Evolutionary conservation across 2,329 filamentous ascomycete genomes (phyloP).

Genomic region (Scleromitrula shiraiana): DNA sequence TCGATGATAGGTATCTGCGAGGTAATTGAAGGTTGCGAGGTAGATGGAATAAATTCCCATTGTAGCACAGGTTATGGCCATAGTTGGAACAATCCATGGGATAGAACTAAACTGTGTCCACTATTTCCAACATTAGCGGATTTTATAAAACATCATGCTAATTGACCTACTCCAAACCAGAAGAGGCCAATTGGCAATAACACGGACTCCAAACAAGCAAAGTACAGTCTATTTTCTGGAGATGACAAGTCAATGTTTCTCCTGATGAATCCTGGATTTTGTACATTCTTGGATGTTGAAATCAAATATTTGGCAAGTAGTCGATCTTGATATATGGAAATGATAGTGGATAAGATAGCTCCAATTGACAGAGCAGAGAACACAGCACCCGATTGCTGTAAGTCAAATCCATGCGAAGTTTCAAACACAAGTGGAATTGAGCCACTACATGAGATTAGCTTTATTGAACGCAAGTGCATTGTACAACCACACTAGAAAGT

Average conservation of each 20-base stretch:
- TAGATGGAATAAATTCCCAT: conserved; percentile 85
- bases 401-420: conserved; percentile 57
- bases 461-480: too few relatives aligned
- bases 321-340: conserved; percentile 68
- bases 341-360: conserved; percentile 53
- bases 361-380: conserved; percentile 68
- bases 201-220: conserved; percentile 66
- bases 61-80: conserved; percentile 66
- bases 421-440: conserved; percentile 73
- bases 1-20: conserved; percentile 78
- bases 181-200: conserved; percentile 75
- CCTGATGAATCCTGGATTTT: conserved; percentile 14
- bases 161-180: conserved; percentile 33
- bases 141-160: too few relatives aligned
- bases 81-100: conserved; percentile 64
- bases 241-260: conserved; percentile 31
- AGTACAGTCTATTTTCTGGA: conserved; percentile 76
- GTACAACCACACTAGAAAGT: neutral
- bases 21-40: conserved; percentile 84
- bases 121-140: conserved; percentile 38
- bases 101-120: conserved; percentile 56
- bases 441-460: conserved; percentile 29
- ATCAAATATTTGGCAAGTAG: conserved; percentile 43
- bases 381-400: conserved; percentile 60
- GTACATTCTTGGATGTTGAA: conserved; percentile 16